phyloP scores from a whole-genome alignment of 305 asterid genomes.

The Fraxinus dipetala region DNA sequence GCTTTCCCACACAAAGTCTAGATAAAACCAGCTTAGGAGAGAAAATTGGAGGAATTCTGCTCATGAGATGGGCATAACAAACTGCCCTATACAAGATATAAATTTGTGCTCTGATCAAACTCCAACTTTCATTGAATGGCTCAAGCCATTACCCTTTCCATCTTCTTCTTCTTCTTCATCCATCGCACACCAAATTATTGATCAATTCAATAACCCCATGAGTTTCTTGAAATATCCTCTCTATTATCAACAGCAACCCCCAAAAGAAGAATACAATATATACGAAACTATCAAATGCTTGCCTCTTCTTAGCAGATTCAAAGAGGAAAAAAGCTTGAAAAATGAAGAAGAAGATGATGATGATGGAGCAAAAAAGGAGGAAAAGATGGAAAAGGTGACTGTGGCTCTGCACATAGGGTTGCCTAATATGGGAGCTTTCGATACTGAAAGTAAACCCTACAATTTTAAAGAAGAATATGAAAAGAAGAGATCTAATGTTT shows the following conservation, averaged over 20 bases:
- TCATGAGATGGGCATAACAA: conserved; percentile 36
- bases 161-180: conserved; percentile 27
- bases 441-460: conserved; percentile 18
- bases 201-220: conserved; percentile 27
- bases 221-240: conserved; percentile 47
- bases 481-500: conserved; percentile 14
- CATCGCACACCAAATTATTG: conserved; percentile 12
- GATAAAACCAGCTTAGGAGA: conserved; percentile 37
- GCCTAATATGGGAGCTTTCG: conserved; percentile 39
- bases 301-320: conserved; percentile 66
- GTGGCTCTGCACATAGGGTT: conserved; percentile 75
- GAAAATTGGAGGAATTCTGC: conserved; percentile 14
- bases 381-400: conserved; percentile 37
- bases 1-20: conserved; percentile 67
- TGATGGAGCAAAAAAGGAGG: conserved; percentile 19
- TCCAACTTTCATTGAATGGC: conserved; percentile 63
- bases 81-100: conserved; percentile 39
- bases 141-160: conserved; percentile 42
- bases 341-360: conserved; percentile 30
- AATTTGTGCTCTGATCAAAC: conserved; percentile 40
- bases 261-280: conserved; percentile 1
- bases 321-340: conserved; percentile 30
- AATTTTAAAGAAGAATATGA: conserved; percentile 25
- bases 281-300: conserved; percentile 51
- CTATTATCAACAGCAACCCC: conserved; percentile 34